Evolutionary conservation across 2,329 filamentous ascomycete species (phyloP), one percentile per base, ranked within the genome.

Genomic region (Raffaelea deltoideospora): DNA sequence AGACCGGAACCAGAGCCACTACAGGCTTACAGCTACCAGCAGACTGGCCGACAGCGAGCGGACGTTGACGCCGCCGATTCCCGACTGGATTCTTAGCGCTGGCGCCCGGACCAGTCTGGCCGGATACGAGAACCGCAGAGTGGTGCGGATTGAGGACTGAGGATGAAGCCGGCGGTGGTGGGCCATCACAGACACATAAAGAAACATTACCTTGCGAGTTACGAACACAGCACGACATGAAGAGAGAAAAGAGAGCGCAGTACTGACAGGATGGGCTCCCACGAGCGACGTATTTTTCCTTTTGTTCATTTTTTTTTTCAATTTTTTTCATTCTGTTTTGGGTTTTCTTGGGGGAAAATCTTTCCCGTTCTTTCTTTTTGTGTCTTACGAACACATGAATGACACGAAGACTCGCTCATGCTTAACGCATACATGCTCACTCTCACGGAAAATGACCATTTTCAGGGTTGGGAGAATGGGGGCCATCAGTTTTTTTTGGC

Each of bases 61-160:
- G 33, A 61, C 60, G 28, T 61, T 75, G 57, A 74, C 69, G 10
- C 69, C 72, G 10, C 71, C 71, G 2, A 72, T 76, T 29, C 72
- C 72, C 1, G 69, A 73, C 7, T 77, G 70, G 64, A 64, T 76
- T 26, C 51, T 77, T 38, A 65, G 61, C 39, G 64, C 67, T 1
- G 66, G 67, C n/a, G 53, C 61, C 35, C 58, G 63, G 39, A 60
- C 59, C 20, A 72, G 64, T 47, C 53, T 70, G 45, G 48, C 56
- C n/a, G 60, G 57, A 14, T 68, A 67, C 43, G 55, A 60, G 37
- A 59, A 45, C 43, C 56, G 59, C 38, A 60, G 54, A 20, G 32
- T 40, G 4, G 38, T 44, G 15, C 31, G 37, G 6, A 37, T 39
- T 3, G 23, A 23, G 9, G n/a, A 11, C 5, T 37, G 19, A 23